phyloP scores from a whole-genome alignment of 257 asterid genomes.

The Eucommia ulmoides region DNA sequence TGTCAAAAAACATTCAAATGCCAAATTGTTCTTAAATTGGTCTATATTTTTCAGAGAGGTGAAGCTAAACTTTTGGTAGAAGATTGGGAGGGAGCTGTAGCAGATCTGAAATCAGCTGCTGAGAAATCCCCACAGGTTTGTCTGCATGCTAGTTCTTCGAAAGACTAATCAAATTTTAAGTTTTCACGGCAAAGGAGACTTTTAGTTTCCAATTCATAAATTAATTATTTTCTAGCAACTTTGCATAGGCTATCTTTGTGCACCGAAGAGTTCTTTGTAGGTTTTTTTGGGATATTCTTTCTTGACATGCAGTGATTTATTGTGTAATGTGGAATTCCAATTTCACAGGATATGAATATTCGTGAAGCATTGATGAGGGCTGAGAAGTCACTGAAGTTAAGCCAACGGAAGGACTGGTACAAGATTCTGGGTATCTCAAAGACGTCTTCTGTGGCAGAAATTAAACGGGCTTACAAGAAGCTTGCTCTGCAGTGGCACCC shows the following conservation, averaged over 20 bases:
- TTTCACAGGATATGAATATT: constrained; percentile 44
- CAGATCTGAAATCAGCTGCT: constrained; percentile 75
- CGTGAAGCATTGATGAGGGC: constrained; percentile 67
- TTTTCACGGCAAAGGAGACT: not conserved
- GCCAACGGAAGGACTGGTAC: constrained; percentile 97
- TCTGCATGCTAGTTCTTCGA: not conserved
- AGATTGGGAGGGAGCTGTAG: constrained; percentile 96
- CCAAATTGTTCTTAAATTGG: constrained; percentile 5
- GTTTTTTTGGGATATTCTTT: not conserved
- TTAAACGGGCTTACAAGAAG: constrained; percentile 85
- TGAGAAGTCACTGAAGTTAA: constrained; percentile 66
- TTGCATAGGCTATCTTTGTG: too few species aligned
- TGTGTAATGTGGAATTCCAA: not conserved
- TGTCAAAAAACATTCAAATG: not conserved
- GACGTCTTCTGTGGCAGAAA: constrained; percentile 61
- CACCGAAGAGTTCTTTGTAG: too few species aligned
- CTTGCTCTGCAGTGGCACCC: constrained; percentile 99
- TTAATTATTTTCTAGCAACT: too few species aligned
- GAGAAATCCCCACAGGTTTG: constrained; percentile 91
- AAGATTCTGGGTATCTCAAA: constrained; percentile 73
- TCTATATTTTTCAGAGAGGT: constrained; percentile 47
- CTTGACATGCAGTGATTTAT: not conserved
- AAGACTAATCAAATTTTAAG: not conserved
- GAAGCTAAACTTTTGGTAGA: constrained; percentile 85
- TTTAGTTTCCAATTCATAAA: too few species aligned